Conservation (phyloP, 139 green algal genomes). For the Closterium sp. region DNA sequence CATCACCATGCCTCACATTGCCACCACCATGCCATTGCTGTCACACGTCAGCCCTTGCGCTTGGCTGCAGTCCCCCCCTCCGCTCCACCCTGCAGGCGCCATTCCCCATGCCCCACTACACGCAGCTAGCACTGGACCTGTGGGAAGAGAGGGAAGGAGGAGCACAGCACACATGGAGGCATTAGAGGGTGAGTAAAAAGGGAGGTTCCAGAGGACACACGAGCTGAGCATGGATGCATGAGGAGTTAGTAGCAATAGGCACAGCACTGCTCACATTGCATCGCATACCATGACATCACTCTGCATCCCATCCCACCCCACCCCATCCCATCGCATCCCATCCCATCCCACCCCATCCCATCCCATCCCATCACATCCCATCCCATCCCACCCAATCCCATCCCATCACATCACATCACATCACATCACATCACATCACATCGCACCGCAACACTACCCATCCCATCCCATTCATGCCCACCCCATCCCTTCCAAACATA, state of each 20-base stretch:
- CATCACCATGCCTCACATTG: background rate
- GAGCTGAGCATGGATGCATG: background rate
- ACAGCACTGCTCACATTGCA: background rate
- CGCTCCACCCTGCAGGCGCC: background rate
- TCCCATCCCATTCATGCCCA: no score
- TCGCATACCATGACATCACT: background rate
- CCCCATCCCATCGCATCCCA: no score
- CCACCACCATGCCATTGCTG: background rate
- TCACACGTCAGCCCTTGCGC: background rate
- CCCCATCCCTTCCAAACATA: no score
- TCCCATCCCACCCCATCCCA: no score
- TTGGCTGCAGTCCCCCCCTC: background rate
- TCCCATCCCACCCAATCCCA: no score
- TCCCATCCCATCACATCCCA: no score
- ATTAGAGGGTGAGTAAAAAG: background rate
- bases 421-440: no score
- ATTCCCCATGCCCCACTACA: background rate
- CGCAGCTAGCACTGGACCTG: background rate
- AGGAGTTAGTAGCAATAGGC: background rate
- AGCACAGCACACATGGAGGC: background rate
- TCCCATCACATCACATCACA: no score
- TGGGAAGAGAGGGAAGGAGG: background rate
- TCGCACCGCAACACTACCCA: no score
- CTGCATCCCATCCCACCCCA: background rate
- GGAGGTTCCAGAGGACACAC: background rate